Evolutionary conservation across 1,139 yeast species (phyloP).

Genomic region (Chernovozyma sophiae-reginae): DNA sequence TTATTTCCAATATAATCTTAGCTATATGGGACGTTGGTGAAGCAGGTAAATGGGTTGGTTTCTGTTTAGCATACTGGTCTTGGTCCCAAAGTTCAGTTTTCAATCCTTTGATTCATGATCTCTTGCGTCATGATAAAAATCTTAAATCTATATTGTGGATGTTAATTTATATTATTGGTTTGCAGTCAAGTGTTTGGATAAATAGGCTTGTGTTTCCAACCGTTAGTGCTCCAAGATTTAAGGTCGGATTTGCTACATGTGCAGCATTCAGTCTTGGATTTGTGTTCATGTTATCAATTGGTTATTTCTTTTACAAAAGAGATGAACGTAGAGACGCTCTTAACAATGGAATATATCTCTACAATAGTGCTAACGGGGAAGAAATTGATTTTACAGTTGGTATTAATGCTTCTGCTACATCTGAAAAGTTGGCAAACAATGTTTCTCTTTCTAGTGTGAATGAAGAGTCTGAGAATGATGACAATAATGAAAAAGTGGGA

Average conservation of each 20-base stretch:
- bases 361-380: conserved; percentile 27
- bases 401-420: too few species aligned
- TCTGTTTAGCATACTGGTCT: conserved; percentile 16
- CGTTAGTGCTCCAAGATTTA: conserved; percentile 46
- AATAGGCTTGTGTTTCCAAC: conserved; percentile 33
- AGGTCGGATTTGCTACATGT: conserved; percentile 40
- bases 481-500: not conserved
- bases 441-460: not conserved
- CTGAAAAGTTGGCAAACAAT: too few species aligned
- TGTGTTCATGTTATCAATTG: conserved; percentile 17
- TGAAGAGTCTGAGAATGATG: not conserved
- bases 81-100: conserved; percentile 32
- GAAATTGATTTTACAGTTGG: conserved; percentile 3
- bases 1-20: conserved; percentile 28
- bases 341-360: conserved; percentile 41
- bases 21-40: conserved; percentile 39
- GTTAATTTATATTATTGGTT: conserved; percentile 26
- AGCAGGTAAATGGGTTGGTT: conserved; percentile 36
- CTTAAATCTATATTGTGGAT: conserved; percentile 31
- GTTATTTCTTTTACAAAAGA: conserved; percentile 43
- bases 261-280: conserved; percentile 16
- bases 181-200: conserved; percentile 25
- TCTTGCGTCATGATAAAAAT: conserved; percentile 32
- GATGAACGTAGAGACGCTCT: conserved; percentile 46
- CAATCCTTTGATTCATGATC: conserved; percentile 36